Base-by-base conservation (phyloP, 2,329 filamentous ascomycete species). In the Ramularia endophylla region DNA sequence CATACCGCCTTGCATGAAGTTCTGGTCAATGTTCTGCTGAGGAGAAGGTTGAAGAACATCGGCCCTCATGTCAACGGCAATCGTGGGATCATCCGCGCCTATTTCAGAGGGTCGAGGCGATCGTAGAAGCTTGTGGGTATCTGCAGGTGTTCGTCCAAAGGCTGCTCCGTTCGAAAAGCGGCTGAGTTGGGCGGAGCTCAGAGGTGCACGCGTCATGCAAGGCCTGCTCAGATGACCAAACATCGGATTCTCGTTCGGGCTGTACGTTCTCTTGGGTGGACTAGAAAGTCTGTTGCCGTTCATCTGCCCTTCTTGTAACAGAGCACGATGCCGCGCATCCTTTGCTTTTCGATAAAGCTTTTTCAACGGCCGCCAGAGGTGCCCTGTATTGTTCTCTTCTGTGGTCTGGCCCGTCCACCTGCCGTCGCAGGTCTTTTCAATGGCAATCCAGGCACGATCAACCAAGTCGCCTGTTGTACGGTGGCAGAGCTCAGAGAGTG, bases 331-430 rank as follows among this genome's bases (percentile, higher is more conserved):
- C 36, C 78, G 67, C 31, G 72, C 73, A 9, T 69, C 68, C 32
- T 66, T 65, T 9, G 80, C 80, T 54, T 77, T 78, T 11, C 69
- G 69, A 62, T 83, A 74, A 2, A 84, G 63, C 47, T 75, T 79
- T 18, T 71, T 66, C 34, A 85, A 63, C 1, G 80, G 80, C 31
- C 74, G 73, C 80, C 81, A 84, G 0, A 83, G 61, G 64, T 77
- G 75, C 3, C 75, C 73, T 38, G 70, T 71, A 7, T 52, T 48
- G 12, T 47, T 48, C 18, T 57, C 53, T 47, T 53, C 63, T 3
- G 44, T 36, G 13, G 50, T 50, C 38, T 58, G 60, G 52, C 45
- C 53, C 47, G 43, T 59, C 67, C 67, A 71, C 46, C 67, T 65
- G 2, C 65, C 61, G 19, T 64, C 60, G 8, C 66, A 56, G 2